Conservation (phyloP, 257 asterid species). For the Agastache rugosa region DNA sequence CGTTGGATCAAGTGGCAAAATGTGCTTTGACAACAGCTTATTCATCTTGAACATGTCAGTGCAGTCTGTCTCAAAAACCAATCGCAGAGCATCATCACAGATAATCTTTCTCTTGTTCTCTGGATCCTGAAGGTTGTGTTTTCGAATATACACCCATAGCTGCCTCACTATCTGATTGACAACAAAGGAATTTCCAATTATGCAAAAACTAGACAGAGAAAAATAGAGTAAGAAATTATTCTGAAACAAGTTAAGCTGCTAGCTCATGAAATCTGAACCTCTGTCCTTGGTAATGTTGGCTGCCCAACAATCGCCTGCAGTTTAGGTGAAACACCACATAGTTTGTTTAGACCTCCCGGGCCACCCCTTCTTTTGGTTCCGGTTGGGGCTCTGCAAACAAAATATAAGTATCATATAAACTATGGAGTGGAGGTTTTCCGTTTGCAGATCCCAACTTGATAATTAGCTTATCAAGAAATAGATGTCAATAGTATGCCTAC, state of each 20-base stretch:
- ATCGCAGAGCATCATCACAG: conserved; percentile 72
- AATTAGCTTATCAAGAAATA: background rate
- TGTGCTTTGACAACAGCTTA: conserved; percentile 85
- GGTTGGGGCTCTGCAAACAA: conserved; percentile 56
- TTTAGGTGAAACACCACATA: conserved; percentile 86
- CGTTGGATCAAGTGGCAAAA: conserved; percentile 63
- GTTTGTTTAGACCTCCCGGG: conserved; percentile 85
- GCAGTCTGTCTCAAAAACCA: conserved; percentile 73
- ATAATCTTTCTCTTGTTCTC: conserved; percentile 75
- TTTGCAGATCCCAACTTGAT: conserved; percentile 17
- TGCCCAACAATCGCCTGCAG: conserved; percentile 86
- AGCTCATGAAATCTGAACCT: conserved; percentile 54
- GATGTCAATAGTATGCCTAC: conserved; percentile 15
- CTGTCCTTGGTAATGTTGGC: conserved; percentile 82
- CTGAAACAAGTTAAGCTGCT: conserved; percentile 25
- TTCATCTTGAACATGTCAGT: conserved; percentile 97
- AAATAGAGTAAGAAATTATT: background rate
- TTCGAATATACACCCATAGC: conserved; percentile 81
- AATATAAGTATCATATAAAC: background rate
- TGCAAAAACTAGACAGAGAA: background rate
- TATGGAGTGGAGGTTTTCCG: background rate
- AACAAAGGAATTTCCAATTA: conserved; percentile 26
- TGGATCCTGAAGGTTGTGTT: conserved; percentile 84
- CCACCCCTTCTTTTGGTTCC: conserved; percentile 88
- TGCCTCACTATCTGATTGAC: conserved; percentile 63